phyloP scores from a whole-genome alignment of 2,329 filamentous ascomycete genomes.

The Zopfia rhizophila region DNA sequence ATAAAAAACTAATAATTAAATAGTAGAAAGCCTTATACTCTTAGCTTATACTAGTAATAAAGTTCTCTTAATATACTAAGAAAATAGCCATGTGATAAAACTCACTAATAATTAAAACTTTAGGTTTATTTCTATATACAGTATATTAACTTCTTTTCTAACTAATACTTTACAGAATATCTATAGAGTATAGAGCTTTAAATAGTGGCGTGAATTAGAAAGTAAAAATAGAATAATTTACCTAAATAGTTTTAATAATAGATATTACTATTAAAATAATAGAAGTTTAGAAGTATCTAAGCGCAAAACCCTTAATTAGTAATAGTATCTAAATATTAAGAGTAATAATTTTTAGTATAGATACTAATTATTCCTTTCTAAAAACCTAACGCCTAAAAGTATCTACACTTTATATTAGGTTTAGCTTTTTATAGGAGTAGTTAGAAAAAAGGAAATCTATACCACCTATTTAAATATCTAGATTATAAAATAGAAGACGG shows the following conservation, averaged over 20 bases:
- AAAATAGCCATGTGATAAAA: conserved; percentile 21
- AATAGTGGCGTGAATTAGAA: no score
- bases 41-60: conserved; percentile 11
- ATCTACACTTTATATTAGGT: conserved; percentile 20
- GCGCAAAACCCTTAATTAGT: not conserved
- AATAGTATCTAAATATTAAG: conserved; percentile 6
- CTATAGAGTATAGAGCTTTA: not conserved
- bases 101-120: conserved; percentile 8
- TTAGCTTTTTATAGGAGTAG: conserved; percentile 15
- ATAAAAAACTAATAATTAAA: conserved; percentile 14
- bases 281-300: conserved; percentile 2
- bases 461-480: conserved; percentile 15
- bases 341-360: conserved; percentile 10
- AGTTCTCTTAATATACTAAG: conserved; percentile 17
- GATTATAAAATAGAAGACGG: not conserved
- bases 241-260: conserved; percentile 18
- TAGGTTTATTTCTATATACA: conserved; percentile 10
- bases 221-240: no score
- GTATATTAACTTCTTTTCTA: conserved; percentile 5
- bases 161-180: conserved; percentile 16
- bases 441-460: conserved; percentile 6
- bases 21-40: conserved; percentile 10
- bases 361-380: conserved; percentile 4
- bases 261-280: conserved; percentile 15
- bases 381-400: not conserved